phyloP scores from a whole-genome alignment of 2,329 filamentous ascomycete genomes.

The Calonectria naviculata region DNA sequence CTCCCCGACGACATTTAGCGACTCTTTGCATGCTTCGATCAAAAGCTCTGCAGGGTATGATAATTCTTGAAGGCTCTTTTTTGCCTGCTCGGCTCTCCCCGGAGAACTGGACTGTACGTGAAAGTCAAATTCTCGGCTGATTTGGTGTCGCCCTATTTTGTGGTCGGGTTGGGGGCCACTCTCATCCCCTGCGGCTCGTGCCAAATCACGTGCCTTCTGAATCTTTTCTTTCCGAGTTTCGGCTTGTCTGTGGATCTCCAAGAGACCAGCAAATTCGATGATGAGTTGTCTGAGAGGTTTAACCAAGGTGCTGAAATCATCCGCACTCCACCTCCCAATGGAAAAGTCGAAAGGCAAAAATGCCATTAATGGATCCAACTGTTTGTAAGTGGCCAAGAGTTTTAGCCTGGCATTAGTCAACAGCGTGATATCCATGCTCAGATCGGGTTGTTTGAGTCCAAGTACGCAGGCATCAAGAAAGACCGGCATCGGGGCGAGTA shows the following conservation, averaged over 20 bases:
- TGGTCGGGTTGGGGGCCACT: neutral
- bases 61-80: constrained; percentile 11
- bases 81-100: neutral
- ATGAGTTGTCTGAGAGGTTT: constrained; percentile 1
- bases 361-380: neutral
- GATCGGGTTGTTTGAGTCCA: constrained; percentile 6
- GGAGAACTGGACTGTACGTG: constrained; percentile 1
- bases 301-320: neutral
- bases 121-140: constrained; percentile 12
- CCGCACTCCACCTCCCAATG: constrained; percentile 8
- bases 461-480: constrained; percentile 12
- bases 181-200: neutral
- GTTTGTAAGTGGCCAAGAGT: constrained; percentile 7
- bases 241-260: constrained; percentile 15
- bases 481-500: constrained; percentile 3
- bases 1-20: constrained; percentile 4
- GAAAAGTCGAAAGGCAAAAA: constrained; percentile 22
- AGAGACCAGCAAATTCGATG: constrained; percentile 11
- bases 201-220: neutral
- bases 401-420: neutral
- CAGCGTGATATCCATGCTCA: constrained; percentile 4
- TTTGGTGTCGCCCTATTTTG: constrained; percentile 15
- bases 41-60: neutral
- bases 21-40: constrained; percentile 11
- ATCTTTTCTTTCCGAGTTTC: constrained; percentile 1